A percentile compares a stretch with the other conserved stretches of the same genome.
Conservation (phyloP, 1,139 yeast species). For the Taphrina populina region DNA sequence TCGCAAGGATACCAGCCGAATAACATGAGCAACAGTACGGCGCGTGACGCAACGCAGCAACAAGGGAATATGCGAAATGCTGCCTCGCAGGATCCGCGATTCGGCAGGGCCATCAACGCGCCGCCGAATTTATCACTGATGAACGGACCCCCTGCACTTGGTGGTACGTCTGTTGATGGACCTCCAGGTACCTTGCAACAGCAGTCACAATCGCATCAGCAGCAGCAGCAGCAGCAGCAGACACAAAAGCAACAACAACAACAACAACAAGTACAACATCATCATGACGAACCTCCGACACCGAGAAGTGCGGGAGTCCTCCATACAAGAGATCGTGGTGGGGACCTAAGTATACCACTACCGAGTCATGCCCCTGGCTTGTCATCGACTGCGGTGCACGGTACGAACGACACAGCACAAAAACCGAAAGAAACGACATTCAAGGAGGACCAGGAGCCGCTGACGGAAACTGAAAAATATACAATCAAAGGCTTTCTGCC, state of each 20-base stretch:
- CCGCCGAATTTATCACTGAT: constrained; percentile 29
- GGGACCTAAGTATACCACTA: constrained; percentile 11
- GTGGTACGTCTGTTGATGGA: constrained; percentile 19
- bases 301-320: constrained; percentile 8
- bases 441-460: constrained; percentile 21
- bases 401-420: constrained; percentile 4
- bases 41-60: not conserved
- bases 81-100: constrained; percentile 6
- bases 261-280: constrained; percentile 3
- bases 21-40: not conserved
- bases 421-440: constrained; percentile 9
- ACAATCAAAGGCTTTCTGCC: constrained; percentile 74
- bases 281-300: constrained; percentile 21
- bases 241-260: not conserved
- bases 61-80: not conserved
- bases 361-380: constrained; percentile 31
- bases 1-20: not conserved
- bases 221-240: too few species aligned
- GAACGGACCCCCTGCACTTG: constrained; percentile 31
- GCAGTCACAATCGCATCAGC: too few species aligned
- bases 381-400: constrained; percentile 4
- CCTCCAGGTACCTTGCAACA: constrained; percentile 17
- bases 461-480: constrained; percentile 45
- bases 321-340: constrained; percentile 22
- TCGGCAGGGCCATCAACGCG: constrained; percentile 17